Base-by-base conservation (phyloP, 805 yeast genomes). In the Schizosaccharomyces pombe region DNA sequence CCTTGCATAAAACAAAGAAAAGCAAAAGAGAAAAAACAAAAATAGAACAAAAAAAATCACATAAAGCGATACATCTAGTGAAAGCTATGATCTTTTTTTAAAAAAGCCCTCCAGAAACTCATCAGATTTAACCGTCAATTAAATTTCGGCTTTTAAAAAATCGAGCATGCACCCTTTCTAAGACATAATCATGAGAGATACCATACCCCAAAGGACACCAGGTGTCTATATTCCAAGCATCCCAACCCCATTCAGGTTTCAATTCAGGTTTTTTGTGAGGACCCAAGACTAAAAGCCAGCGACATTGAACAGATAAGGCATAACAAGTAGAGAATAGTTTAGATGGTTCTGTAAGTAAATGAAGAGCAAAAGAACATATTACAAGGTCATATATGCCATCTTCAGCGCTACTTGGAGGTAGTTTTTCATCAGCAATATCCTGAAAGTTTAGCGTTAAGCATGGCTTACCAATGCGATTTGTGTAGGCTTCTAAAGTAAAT, bases 241-340 rank as follows among this genome's bases (percentile, higher is more conserved):
- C 26, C 49, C 49, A 43, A 11, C 49, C 49, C 49, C 49, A 43
- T 22, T 43, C 30, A 19, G 49, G 49, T 43, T 43, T 43, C 14
- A 43, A 22, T 19, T 14, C 12, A 5, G 49, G 49, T n/a, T 43
- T 19, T 29, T 43, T 43, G 14, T 43, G 49, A 43, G 49, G 49
- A 5, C 30, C 30, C 19, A 43, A 16, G 14, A 43, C 26, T 8
- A 43, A 30, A 43, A 43, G 49, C 49, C 49, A 43, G 19, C 49
- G 22, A 11, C 30, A 19, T n/a, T 43, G 49, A 1, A 30, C n/a
- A 14, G 49, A 19, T 12, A 43, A 43, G 14, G 49, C 30, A 26
- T 43, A 43, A 16, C 28, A 26, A 8, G 49, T 43, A 26, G 49
- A 28, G 30, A 19, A 43, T 4, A 43, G 14, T 8, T 26, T 43